Percentiles rank a stretch among this genome's conserved stretches.
phyloP scores from a whole-genome alignment of 257 asterid species.

The Scutellaria baicalensis region DNA sequence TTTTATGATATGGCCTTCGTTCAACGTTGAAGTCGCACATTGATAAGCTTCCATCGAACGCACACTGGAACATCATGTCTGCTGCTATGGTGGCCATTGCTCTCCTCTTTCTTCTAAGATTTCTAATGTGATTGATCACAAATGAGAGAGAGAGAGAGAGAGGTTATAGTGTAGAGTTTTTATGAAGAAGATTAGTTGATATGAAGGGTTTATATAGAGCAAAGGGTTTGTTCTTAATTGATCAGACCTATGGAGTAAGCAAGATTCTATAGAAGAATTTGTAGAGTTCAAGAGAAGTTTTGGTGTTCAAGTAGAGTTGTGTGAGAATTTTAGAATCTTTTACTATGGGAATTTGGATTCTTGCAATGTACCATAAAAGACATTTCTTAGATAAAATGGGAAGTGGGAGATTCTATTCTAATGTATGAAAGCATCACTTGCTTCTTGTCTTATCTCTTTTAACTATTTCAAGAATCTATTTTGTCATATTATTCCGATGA shows the following conservation, averaged over 20 bases:
- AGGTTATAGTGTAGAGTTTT: not conserved
- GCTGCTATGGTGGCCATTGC: constrained; percentile 29
- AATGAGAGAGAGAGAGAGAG: not conserved
- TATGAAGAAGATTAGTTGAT: not conserved
- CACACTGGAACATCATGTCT: constrained; percentile 18
- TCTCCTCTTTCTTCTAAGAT: not conserved
- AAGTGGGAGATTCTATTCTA: not conserved
- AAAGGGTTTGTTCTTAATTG: not conserved
- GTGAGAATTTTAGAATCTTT: not conserved
- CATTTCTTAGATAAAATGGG: too few species aligned
- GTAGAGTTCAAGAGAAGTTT: not conserved
- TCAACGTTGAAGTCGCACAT: constrained; percentile 26
- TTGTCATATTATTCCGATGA: not conserved
- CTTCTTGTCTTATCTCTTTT: not conserved
- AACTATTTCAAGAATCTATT: not conserved
- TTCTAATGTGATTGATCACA: not conserved
- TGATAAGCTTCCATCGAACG: constrained; percentile 26
- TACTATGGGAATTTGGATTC: not conserved
- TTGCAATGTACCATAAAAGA: not conserved
- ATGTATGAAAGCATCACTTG: not conserved
- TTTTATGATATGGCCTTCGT: constrained; percentile 29
- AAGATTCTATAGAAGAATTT: too few species aligned
- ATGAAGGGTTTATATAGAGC: constrained; percentile 18
- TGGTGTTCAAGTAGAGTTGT: not conserved
- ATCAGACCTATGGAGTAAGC: not conserved